phyloP scores from a whole-genome alignment of 2,329 filamentous ascomycete species.

The Epichloe elymi region DNA sequence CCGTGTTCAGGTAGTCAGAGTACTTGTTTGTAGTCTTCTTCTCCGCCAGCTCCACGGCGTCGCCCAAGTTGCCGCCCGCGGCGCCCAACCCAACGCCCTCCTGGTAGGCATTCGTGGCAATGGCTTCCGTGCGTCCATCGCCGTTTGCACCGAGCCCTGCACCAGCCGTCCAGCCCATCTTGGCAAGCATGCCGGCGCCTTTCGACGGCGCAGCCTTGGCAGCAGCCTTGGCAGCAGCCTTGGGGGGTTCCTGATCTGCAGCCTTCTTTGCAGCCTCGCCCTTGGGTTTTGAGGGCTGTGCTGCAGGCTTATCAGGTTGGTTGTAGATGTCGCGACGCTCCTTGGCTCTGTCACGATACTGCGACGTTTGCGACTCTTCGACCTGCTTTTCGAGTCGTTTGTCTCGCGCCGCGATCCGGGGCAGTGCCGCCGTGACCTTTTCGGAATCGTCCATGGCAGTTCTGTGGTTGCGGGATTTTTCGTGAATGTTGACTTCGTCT shows the following conservation, averaged over 20 bases:
- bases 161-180: slow-evolving; percentile 60
- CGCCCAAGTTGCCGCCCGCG: slow-evolving; percentile 54
- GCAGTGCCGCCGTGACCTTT: slow-evolving; percentile 35
- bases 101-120: slow-evolving; percentile 51
- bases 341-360: slow-evolving; percentile 54
- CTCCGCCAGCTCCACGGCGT: slow-evolving; percentile 51
- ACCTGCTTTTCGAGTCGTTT: slow-evolving; percentile 20
- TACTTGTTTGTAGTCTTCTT: slow-evolving; percentile 47
- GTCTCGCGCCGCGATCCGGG: slow-evolving; percentile 26
- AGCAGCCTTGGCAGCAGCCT: slow-evolving; percentile 16
- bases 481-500: slow-evolving; percentile 29
- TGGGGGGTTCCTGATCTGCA: slow-evolving; percentile 9
- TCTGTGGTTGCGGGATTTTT: slow-evolving; percentile 29
- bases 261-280: slow-evolving; percentile 11
- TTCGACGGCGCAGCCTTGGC: slow-evolving; percentile 36
- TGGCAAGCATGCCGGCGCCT: slow-evolving; percentile 53
- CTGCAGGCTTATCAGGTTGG: slow-evolving; percentile 41
- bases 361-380: slow-evolving; percentile 11
- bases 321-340: slow-evolving; percentile 51
- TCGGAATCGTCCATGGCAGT: slow-evolving; percentile 25
- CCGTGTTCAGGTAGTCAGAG: slow-evolving; percentile 48
- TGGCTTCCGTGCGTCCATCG: slow-evolving; percentile 48
- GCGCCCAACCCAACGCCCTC: slow-evolving; percentile 58
- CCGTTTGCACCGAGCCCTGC: slow-evolving; percentile 51
- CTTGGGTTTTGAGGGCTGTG: slow-evolving; percentile 23